Base-by-base conservation (phyloP, 805 yeast species). In the Wickerhamomyces bisporus region DNA sequence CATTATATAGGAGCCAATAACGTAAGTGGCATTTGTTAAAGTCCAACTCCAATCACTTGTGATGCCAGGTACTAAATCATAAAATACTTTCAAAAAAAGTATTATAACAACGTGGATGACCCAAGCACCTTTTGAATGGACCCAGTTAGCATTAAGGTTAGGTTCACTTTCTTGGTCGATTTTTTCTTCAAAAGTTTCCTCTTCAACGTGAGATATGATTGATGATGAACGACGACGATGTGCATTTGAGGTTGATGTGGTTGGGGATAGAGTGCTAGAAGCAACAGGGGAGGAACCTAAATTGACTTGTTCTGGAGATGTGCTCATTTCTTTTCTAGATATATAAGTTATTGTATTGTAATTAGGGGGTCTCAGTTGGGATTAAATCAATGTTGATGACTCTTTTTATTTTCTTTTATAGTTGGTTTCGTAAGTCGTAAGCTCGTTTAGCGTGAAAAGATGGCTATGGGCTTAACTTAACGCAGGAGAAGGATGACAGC, bases 91-190 rank as follows among this genome's bases (percentile, higher is more conserved):
- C 41, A 91, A 67, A 34, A 88, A 66, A 29, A 77, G 54, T 40
- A 91, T 86, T 33, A 93, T 73, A 21, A 88, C 94, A 34, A 93
- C 70, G 62, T 91, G 98, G 40, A 91, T 82, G 21, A 81, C 68
- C 98, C 98, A 93, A 1, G 98, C 98, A 34, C 95, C 98, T 53
- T 91, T 88, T 53, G 79, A 83, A 58, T 89, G 86, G 24, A 93
- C 96, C 98, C 98, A 91, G 50, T 81, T 81, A 20, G 97, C 97
- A 59, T 93, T 93, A 64, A 88, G 71, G 55, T 93, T 93, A 21
- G 95, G 89, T 49, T 84, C 77, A 35, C 88, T 69, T 38, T 83
- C 81, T 64, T 91, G 98, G 59, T 91, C 98, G 53, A 82, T 86
- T 60, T 82, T 86, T 29, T 89, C 94, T 50, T 91, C 97, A 51